phyloP scores from a whole-genome alignment of 129 eudicot genomes.

The Chrysanthemum makinoi region DNA sequence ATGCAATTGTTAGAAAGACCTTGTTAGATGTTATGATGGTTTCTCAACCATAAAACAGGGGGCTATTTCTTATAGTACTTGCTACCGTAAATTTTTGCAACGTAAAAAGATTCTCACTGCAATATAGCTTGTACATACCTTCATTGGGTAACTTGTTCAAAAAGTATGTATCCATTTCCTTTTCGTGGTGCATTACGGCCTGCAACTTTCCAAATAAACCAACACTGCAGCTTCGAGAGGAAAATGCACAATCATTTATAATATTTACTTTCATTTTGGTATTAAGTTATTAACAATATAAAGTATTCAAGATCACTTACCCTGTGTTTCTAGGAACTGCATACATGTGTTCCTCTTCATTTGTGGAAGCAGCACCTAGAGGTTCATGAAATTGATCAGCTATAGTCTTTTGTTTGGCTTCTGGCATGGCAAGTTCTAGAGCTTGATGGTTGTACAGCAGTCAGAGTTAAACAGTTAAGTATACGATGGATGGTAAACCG shows the following conservation, averaged over 20 bases:
- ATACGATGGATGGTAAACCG: no score
- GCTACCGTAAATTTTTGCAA: background rate
- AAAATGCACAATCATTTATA: constrained; percentile 3
- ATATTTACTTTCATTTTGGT: background rate
- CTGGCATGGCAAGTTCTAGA: constrained; percentile 31
- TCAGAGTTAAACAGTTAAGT: constrained; percentile 7
- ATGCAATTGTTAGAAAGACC: no score
- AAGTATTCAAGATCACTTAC: constrained; percentile 40
- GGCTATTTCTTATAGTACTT: background rate
- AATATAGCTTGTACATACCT: constrained; percentile 20
- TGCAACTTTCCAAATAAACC: constrained; percentile 70
- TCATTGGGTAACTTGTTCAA: constrained; percentile 38
- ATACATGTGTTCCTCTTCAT: constrained; percentile 34
- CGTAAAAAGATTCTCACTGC: no score
- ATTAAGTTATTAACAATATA: background rate
- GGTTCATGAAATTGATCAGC: constrained; percentile 82
- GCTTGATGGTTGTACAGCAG: constrained; percentile 31
- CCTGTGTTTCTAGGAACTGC: constrained; percentile 40
- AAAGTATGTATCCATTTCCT: constrained; percentile 52
- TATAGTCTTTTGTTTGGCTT: constrained; percentile 50
- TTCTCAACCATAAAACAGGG: no score
- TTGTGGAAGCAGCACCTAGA: constrained; percentile 49
- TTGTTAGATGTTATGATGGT: no score
- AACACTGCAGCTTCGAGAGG: constrained; percentile 33
- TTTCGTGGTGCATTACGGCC: constrained; percentile 65